Percentiles rank a stretch among this genome's conserved stretches.
Conservation (phyloP, 257 asterid species). For the Dorcoceras hygrometricum region DNA sequence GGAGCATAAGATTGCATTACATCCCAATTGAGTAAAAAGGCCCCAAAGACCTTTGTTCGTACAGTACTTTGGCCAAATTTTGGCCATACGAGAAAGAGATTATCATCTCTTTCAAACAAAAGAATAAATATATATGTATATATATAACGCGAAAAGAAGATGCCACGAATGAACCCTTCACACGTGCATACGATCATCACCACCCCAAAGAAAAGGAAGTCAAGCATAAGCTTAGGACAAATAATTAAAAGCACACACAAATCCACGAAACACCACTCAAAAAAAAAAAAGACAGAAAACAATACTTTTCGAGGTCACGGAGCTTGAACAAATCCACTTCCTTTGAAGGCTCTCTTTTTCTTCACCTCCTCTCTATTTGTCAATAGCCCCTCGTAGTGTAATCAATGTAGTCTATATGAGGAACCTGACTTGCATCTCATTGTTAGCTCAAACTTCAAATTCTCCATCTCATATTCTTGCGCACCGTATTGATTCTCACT, state of each 20-base stretch:
- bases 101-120: too few species aligned
- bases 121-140: neutral
- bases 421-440: slow-evolving; percentile 33
- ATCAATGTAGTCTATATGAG: neutral
- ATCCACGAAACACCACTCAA: slow-evolving; percentile 32
- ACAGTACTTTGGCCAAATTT: slow-evolving; percentile 44
- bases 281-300: too few species aligned
- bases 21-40: slow-evolving; percentile 55
- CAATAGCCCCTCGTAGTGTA: too few species aligned
- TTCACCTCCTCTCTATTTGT: neutral
- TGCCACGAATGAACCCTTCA: slow-evolving; percentile 40
- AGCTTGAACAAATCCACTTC: too few species aligned
- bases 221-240: slow-evolving; percentile 56
- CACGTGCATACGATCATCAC: slow-evolving; percentile 30
- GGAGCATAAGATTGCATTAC: slow-evolving; percentile 17
- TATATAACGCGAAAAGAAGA: slow-evolving; percentile 23
- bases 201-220: slow-evolving; percentile 25
- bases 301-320: too few species aligned
- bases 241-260: slow-evolving; percentile 27
- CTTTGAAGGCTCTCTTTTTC: slow-evolving; percentile 10
- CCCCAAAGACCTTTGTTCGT: slow-evolving; percentile 82
- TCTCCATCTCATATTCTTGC: slow-evolving; percentile 27
- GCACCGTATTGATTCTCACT: slow-evolving; percentile 34
- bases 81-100: slow-evolving; percentile 32
- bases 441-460: slow-evolving; percentile 32